phyloP scores from a whole-genome alignment of 2,329 filamentous ascomycete species.

The Fusarium marasasianum region DNA sequence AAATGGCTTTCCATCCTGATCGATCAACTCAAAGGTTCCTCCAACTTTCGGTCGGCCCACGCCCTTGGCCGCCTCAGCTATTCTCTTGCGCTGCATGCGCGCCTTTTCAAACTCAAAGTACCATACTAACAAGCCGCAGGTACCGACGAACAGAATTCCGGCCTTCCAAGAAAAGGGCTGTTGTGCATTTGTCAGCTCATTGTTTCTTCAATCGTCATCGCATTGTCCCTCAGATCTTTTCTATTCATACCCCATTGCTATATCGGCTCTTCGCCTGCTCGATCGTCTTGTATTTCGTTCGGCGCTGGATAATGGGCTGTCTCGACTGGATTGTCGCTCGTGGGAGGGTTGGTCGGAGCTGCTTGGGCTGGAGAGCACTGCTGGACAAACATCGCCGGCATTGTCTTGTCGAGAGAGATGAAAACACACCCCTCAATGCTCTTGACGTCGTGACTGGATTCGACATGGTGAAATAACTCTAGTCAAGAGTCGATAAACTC shows the following conservation, averaged over 20 bases:
- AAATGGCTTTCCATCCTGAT: constrained; percentile 82
- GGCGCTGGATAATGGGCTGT: constrained; percentile 50
- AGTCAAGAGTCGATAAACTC: constrained; percentile 15
- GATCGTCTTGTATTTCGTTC: constrained; percentile 61
- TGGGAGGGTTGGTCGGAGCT: constrained; percentile 48
- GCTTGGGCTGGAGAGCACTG: constrained; percentile 48
- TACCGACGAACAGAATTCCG: constrained; percentile 82
- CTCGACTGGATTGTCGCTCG: constrained; percentile 45
- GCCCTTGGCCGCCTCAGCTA: constrained; percentile 92
- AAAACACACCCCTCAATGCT: constrained; percentile 48
- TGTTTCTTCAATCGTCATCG: background rate
- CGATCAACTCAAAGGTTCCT: constrained; percentile 81
- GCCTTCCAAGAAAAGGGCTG: constrained; percentile 95
- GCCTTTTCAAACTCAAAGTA: constrained; percentile 96
- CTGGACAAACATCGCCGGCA: constrained; percentile 56
- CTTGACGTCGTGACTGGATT: constrained; percentile 49
- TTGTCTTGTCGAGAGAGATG: constrained; percentile 47
- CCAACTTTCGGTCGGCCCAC: constrained; percentile 94
- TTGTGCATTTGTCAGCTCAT: constrained; percentile 40
- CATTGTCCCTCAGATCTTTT: background rate
- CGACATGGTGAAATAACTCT: constrained; percentile 49
- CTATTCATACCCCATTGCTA: constrained; percentile 60
- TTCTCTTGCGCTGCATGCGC: constrained; percentile 86
- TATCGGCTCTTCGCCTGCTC: constrained; percentile 69
- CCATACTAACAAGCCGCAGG: constrained; percentile 79